Base-by-base conservation (phyloP, 305 asterid genomes). In the Solanum hybrid region DNA sequence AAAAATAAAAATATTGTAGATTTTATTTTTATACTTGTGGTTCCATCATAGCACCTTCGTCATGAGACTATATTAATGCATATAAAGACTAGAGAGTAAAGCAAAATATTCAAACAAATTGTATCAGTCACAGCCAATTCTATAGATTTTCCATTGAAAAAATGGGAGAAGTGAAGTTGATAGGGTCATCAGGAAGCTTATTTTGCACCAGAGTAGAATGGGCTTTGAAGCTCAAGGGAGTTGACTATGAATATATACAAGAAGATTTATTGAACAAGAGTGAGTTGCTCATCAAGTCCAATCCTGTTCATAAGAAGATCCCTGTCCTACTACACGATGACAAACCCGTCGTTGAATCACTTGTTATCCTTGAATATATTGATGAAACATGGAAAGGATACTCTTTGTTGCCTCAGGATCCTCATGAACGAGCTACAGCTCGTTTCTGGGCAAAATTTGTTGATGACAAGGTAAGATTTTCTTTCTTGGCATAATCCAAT, bases 201-300 rank as follows among this genome's bases (percentile, higher is more conserved):
- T 86, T 86, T 40, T 88, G 88, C 78, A 66, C 89, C 27, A 88
- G 92, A 51, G 36, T 90, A 69, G 88, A 88, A 40, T 90, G 90
- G 92, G 92, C 89, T 76, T 69, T 90, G 76, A 64, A 82, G 89
- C 86, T 90, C 40, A 90, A 90, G 38, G 89, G 89, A 8, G 72
- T 88, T 34, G 29, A 19, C 22, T 88, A 78, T 90, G 90, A 85
- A 69, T 85, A 76, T 36, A 56, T 76, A 77, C 84, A 86, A 11
- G 92, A 90, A 71, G 87, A 90, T n/a, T n/a, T 90, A 26, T 14
- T 69, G 4, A 89, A 90, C 90, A 90, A 90, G 92, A 90, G 92
- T 60, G 86, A 81, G 71, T 66, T 86, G 19, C 92, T 91, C 15
- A 76, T 91, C 81, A 75, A 81, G 34, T 89, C 38, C 88, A 91